These are phyloP conservation scores for Endocalyx cinctus DNA, from an alignment of 2,329 filamentous ascomycete species.

Conservation along the genomic window DNA sequence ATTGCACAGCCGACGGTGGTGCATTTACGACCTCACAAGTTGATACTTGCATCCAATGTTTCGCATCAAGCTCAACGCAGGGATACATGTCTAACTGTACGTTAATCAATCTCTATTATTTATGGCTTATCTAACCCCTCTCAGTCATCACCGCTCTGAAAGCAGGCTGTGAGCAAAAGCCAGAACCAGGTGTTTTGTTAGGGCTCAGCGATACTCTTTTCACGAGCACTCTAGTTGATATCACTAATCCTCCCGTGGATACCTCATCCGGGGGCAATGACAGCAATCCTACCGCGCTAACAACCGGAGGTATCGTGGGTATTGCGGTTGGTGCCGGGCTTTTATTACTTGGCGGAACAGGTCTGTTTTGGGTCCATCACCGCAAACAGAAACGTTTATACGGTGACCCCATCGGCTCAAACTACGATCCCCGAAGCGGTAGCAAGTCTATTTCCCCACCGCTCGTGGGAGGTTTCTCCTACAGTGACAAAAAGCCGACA, in stretches of 20 bases:
- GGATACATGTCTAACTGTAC: constrained; percentile 46
- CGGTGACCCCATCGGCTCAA: constrained; percentile 21
- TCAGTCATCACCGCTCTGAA: constrained; percentile 43
- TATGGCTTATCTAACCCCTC: constrained; percentile 9
- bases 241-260: constrained; percentile 29
- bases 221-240: constrained; percentile 30
- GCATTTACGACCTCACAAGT: constrained; percentile 27
- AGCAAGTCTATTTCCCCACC: constrained; percentile 21
- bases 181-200: constrained; percentile 31
- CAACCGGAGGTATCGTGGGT: constrained; percentile 47
- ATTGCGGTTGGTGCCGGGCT: constrained; percentile 45
- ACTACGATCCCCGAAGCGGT: constrained; percentile 15
- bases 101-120: constrained; percentile 10
- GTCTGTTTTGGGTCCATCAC: constrained; percentile 45
- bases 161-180: constrained; percentile 44
- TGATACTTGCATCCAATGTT: constrained; percentile 37
- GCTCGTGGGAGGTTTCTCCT: constrained; percentile 9
- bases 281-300: constrained; percentile 29
- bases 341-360: constrained; percentile 35
- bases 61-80: constrained; percentile 35
- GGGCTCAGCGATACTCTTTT: constrained; percentile 42
- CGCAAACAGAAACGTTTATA: constrained; percentile 35
- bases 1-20: constrained; percentile 35
- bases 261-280: constrained; percentile 16
- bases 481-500: constrained; percentile 6